Conservation (phyloP, 2,329 filamentous ascomycete genomes). For the Ophiognomonia clavigignenti-juglandacearum region DNA sequence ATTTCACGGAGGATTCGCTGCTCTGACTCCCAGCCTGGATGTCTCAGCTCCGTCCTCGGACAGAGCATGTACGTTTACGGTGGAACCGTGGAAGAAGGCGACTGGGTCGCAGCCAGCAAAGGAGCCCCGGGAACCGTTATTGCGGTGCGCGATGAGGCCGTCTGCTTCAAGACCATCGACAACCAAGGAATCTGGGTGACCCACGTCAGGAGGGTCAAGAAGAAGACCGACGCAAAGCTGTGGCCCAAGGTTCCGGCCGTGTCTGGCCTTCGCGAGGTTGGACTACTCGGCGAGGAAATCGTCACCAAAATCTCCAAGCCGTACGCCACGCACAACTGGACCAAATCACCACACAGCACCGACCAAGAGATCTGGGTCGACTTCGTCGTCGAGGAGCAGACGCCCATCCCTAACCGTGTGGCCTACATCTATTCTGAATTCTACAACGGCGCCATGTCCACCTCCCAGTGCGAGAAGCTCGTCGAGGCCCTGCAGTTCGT, state of each 20-base stretch:
- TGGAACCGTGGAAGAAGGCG: constrained; percentile 31
- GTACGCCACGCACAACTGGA: constrained; percentile 23
- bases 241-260: constrained; percentile 37
- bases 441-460: constrained; percentile 40
- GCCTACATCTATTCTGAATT: constrained; percentile 38
- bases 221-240: constrained; percentile 30
- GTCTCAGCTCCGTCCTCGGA: constrained; percentile 31
- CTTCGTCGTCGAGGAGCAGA: constrained; percentile 22
- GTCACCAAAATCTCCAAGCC: constrained; percentile 17
- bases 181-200: constrained; percentile 37
- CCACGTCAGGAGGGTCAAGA: constrained; percentile 33
- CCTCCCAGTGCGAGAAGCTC: constrained; percentile 31
- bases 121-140: constrained; percentile 25
- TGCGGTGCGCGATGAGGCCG: constrained; percentile 29
- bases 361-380: constrained; percentile 37
- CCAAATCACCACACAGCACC: constrained; percentile 23
- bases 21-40: constrained; percentile 37
- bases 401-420: constrained; percentile 17
- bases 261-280: constrained; percentile 28
- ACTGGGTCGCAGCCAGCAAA: constrained; percentile 15
- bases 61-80: constrained; percentile 34
- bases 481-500: constrained; percentile 31
- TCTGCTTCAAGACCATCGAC: constrained; percentile 33
- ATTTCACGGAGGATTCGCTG: constrained; percentile 38
- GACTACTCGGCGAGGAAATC: constrained; percentile 22